Evolutionary conservation across 352 stramenopile species (phyloP).

Genomic region (Phytophthora citricola): DNA sequence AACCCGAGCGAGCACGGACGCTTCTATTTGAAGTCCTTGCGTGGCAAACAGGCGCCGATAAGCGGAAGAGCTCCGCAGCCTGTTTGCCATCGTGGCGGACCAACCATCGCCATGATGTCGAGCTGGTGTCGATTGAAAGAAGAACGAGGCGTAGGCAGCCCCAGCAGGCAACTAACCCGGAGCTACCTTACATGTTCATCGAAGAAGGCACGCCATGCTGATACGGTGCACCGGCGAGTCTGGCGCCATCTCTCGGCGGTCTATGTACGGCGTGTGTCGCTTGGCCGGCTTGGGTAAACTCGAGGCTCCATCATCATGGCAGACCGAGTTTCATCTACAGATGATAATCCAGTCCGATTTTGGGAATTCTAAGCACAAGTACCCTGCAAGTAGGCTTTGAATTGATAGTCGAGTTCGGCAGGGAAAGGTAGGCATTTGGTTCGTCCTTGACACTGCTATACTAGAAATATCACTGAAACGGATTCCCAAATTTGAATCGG

Average conservation of each 20-base stretch:
- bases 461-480: not conserved
- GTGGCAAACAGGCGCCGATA: slow-evolving; percentile 33
- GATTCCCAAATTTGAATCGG: not conserved
- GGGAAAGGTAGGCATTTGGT: not conserved
- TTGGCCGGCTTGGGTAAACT: slow-evolving; percentile 11
- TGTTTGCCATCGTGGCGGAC: slow-evolving; percentile 28
- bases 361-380: not conserved
- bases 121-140: not conserved
- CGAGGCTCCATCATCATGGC: slow-evolving; percentile 14
- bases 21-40: not conserved
- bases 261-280: slow-evolving; percentile 27
- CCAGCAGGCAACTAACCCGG: slow-evolving; percentile 1
- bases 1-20: not conserved
- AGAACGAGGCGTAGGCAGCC: slow-evolving; percentile 18
- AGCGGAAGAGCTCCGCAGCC: slow-evolving; percentile 26
- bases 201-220: slow-evolving; percentile 21
- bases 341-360: not conserved
- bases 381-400: not conserved
- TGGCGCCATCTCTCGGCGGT: slow-evolving; percentile 21
- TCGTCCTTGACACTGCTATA: not conserved
- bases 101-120: slow-evolving; percentile 7
- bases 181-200: not conserved
- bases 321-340: not conserved
- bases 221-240: slow-evolving; percentile 33
- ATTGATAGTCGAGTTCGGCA: not conserved